Percentiles rank a stretch among this genome's conserved stretches.
Evolutionary conservation across 2,329 filamentous ascomycete genomes (phyloP).

Genomic region (Hypoxylon sp.): DNA sequence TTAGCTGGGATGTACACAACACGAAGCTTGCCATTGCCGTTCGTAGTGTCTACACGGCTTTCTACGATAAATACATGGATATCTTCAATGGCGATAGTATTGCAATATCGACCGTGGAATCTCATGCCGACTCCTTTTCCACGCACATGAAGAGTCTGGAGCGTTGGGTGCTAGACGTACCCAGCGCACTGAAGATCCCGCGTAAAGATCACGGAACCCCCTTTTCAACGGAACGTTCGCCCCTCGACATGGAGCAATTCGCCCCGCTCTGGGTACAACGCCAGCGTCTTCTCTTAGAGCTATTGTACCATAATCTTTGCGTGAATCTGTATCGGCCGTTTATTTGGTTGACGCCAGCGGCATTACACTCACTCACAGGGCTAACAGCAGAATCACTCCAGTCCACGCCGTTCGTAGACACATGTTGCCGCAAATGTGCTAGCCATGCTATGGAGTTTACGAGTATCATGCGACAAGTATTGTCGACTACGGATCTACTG

Average conservation of each 20-base stretch:
- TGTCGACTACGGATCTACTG: conserved; percentile 51
- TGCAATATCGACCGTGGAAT: conserved; percentile 46
- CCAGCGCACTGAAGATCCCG: conserved; percentile 52
- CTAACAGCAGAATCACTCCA: neutral
- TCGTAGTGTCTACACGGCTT: conserved; percentile 51
- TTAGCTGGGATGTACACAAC: conserved; percentile 54
- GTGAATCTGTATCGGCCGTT: conserved; percentile 56
- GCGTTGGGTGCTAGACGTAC: conserved; percentile 54
- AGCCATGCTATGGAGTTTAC: conserved; percentile 55
- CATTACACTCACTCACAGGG: neutral
- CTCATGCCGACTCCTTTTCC: conserved; percentile 31
- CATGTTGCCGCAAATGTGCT: conserved; percentile 47
- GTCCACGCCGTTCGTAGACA: conserved; percentile 15
- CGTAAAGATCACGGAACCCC: conserved; percentile 48
- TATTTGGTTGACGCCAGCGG: conserved; percentile 51
- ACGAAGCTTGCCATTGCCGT: conserved; percentile 53
- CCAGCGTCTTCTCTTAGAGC: conserved; percentile 57
- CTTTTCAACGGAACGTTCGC: conserved; percentile 52
- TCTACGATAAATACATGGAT: conserved; percentile 52
- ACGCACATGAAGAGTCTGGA: conserved; percentile 44
- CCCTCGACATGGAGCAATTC: conserved; percentile 53
- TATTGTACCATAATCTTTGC: conserved; percentile 56
- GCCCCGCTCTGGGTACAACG: conserved; percentile 57
- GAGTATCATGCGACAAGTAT: conserved; percentile 54
- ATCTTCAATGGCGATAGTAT: conserved; percentile 41